Conservation (phyloP, 441 rosid genomes). For the Eutrema salsugineum region DNA sequence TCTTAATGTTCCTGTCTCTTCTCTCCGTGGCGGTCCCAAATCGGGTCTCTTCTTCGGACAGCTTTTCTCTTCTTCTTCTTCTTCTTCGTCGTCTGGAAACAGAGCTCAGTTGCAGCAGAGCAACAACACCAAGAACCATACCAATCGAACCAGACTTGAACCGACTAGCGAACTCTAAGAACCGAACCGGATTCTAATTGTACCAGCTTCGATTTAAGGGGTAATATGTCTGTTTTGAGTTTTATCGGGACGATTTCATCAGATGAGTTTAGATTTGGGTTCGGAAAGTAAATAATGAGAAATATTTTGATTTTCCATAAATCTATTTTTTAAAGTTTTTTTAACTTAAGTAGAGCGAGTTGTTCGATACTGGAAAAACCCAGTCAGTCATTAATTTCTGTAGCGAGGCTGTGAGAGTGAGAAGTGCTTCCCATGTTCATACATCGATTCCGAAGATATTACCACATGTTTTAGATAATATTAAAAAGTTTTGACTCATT, state of each 20-base stretch:
- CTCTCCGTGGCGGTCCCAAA: constrained; percentile 61
- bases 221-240: not conserved
- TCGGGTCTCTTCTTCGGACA: constrained; percentile 49
- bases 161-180: constrained; percentile 3
- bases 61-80: constrained; percentile 42
- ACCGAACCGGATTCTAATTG: not conserved
- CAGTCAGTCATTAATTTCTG: constrained; percentile 22
- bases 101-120: constrained; percentile 34
- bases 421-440: constrained; percentile 34
- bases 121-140: constrained; percentile 30
- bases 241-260: not conserved
- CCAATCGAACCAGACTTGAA: constrained; percentile 41
- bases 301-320: not conserved
- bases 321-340: not conserved
- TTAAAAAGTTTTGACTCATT: constrained; percentile 18
- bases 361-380: constrained; percentile 14
- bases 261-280: not conserved
- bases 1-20: constrained; percentile 88
- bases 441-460: constrained; percentile 26
- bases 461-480: constrained; percentile 23
- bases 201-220: not conserved
- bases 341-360: not conserved
- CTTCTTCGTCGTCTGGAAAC: constrained; percentile 6
- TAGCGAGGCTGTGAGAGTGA: constrained; percentile 20
- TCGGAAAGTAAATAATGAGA: constrained; percentile 22